A percentile compares a stretch with the other conserved stretches of the same genome.
Conservation (phyloP, 306 rosid genomes). For the Dalbergia cultrata region DNA sequence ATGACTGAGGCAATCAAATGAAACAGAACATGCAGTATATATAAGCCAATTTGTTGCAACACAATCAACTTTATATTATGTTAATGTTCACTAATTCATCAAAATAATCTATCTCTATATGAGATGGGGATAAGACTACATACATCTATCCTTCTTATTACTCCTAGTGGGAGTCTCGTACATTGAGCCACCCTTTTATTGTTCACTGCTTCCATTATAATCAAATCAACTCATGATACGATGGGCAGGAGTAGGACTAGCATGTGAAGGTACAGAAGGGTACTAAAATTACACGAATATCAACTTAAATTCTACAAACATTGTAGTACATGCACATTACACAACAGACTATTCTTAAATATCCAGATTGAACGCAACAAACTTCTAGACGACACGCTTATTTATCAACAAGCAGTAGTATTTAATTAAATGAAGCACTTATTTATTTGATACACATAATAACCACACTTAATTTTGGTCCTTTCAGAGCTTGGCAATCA, state of each 20-base stretch:
- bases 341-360: not conserved
- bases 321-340: not conserved
- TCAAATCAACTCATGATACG: not conserved
- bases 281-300: not conserved
- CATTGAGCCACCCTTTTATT: too few species aligned
- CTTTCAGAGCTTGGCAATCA: constrained; percentile 69
- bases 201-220: not conserved
- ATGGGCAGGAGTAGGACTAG: not conserved
- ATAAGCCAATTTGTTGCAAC: not conserved
- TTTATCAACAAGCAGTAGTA: not conserved
- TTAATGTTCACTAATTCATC: not conserved
- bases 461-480: not conserved
- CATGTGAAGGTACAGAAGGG: too few species aligned
- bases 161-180: too few species aligned
- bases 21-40: not conserved
- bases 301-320: not conserved
- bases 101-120: too few species aligned
- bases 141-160: too few species aligned
- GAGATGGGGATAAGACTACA: too few species aligned
- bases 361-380: constrained; percentile 20
- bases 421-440: not conserved
- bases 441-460: constrained; percentile 22
- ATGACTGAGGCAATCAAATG: not conserved
- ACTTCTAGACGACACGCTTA: not conserved
- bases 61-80: not conserved